Base-by-base conservation (phyloP, 768 basidiomycete species). In the Macrolepiota albuminosa region DNA sequence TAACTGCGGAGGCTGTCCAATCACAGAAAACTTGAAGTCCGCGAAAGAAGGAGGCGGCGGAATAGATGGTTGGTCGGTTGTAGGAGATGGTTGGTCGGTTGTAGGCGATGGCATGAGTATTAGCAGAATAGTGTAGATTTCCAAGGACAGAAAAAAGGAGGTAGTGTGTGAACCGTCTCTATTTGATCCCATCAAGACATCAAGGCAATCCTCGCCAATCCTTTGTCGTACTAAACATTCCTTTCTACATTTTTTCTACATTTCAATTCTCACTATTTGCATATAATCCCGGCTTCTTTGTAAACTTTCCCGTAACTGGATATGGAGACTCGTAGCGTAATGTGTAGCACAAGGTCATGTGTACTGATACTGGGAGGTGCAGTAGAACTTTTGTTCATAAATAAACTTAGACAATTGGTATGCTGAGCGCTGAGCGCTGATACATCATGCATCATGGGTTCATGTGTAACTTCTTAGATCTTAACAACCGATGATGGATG, bases 1-100 rank as follows among this genome's bases (percentile, higher is more conserved):
- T 18, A 63, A 26, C 40, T 56, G 54, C 9, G 61, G 56, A 37
- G 42, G 57, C 46, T 63, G 61, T 16, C 61, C 61, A 29, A 63
- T 63, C 11, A 59, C 45, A 5, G 48, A 21, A 31, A 63, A 63
- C 29, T 59, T 59, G 51, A 63, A 59, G 39, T 63, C 55, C 8
- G 58, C 14, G 31, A 63, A 63, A 36, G 54, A 56, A 18, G 61
- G 61, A 47, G 61, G 49, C 2, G 45, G 6, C 0, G 54, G 45
- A 29, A 62, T 45, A 49, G 29, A n/a, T 37, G 47, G 61, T 45
- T 11, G 26, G 29, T 48, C 7, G 51, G 26, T 14, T 33, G 24
- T 31, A 29, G 56, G 7, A 26, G 33, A 48, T 26, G 45, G 8
- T 45, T 11, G 26, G 29, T 48, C 7, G 51, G 26, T 14, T 33